These are phyloP conservation scores for Sesbania bispinosa DNA, from an alignment of 306 rosid species.

Conservation along the genomic window DNA sequence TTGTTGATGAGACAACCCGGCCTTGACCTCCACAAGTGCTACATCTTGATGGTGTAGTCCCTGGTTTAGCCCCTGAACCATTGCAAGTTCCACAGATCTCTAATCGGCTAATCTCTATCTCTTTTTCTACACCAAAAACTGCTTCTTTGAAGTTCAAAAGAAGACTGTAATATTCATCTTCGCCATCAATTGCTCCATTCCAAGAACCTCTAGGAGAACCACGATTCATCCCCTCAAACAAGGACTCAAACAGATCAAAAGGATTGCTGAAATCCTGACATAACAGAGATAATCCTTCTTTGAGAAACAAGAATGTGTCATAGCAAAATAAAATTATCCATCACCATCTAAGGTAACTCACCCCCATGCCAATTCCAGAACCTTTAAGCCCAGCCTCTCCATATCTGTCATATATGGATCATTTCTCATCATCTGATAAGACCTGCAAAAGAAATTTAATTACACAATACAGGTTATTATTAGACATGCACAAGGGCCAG, in stretches of 20 bases:
- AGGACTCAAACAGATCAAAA: slow-evolving; percentile 40
- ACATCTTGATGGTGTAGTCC: slow-evolving; percentile 75
- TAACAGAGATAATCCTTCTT: slow-evolving; percentile 2
- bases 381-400: slow-evolving; percentile 99
- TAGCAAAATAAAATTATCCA: background rate
- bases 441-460: slow-evolving; percentile 50
- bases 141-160: slow-evolving; percentile 87
- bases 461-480: background rate
- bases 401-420: slow-evolving; percentile 77
- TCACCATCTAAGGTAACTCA: slow-evolving; percentile 42
- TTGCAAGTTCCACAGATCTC: slow-evolving; percentile 90
- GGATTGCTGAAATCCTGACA: slow-evolving; percentile 48
- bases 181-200: slow-evolving; percentile 42
- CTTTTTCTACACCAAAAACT: slow-evolving; percentile 87
- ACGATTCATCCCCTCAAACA: slow-evolving; percentile 44
- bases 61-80: slow-evolving; percentile 93
- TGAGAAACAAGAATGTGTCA: slow-evolving; percentile 20
- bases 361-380: slow-evolving; percentile 82
- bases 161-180: slow-evolving; percentile 73
- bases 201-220: slow-evolving; percentile 40
- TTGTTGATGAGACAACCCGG: slow-evolving; percentile 76
- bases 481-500: background rate
- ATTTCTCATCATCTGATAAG: slow-evolving; percentile 90
- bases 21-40: slow-evolving; percentile 97
- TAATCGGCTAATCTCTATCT: slow-evolving; percentile 80